Percentiles rank a stretch among this genome's conserved stretches.
Evolutionary conservation across 306 rosid species (phyloP).

Genomic region (Luffa acutangula): DNA sequence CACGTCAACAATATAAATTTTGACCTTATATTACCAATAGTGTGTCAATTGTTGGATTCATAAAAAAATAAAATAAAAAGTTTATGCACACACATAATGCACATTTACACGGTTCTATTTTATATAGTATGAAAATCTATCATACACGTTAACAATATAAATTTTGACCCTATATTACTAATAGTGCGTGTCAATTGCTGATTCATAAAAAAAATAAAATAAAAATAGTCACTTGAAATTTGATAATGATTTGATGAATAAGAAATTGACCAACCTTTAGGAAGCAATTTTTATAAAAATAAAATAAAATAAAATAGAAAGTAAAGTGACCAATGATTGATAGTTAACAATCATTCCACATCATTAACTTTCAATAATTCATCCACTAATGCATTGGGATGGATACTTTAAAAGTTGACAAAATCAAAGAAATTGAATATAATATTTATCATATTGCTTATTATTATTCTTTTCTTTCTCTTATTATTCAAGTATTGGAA

Average conservation of each 20-base stretch:
- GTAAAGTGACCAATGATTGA: background rate
- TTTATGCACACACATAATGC: no score
- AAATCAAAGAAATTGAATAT: background rate
- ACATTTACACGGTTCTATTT: background rate
- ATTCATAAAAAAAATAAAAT: background rate
- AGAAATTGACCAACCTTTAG: background rate
- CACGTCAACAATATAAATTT: background rate
- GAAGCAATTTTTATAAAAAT: background rate
- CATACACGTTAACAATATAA: background rate
- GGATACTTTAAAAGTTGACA: background rate
- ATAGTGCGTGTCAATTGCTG: background rate
- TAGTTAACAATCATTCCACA: background rate
- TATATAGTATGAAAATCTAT: background rate
- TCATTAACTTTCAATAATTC: background rate
- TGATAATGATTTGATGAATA: background rate
- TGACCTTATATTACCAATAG: no score
- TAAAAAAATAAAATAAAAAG: no score
- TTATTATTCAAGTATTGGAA: background rate
- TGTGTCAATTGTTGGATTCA: background rate
- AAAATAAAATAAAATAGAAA: background rate
- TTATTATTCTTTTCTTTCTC: background rate
- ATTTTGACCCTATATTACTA: no score
- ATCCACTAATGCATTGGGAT: background rate
- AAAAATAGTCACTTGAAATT: background rate
- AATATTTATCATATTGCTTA: background rate